Evolutionary conservation across 768 basidiomycete genomes (phyloP).

Genomic region (Leccinum subgranulosum): DNA sequence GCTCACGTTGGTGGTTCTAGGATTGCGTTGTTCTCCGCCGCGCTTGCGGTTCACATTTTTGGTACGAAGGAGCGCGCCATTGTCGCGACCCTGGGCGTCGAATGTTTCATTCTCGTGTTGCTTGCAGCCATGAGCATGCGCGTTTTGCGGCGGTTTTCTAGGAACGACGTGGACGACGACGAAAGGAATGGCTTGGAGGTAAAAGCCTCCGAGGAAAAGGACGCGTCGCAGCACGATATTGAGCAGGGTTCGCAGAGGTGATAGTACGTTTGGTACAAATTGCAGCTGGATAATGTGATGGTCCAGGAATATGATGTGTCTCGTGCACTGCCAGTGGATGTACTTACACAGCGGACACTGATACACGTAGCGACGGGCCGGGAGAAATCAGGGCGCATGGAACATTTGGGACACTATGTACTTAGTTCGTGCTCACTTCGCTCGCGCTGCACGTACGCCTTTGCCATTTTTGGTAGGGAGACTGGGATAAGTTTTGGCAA

Average conservation of each 20-base stretch:
- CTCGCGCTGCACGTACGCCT: too few species aligned
- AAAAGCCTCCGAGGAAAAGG: not conserved
- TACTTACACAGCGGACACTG: not conserved
- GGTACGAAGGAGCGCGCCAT: not conserved
- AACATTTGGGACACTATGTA: too few species aligned
- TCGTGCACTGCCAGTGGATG: not conserved
- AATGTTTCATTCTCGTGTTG: constrained; percentile 5
- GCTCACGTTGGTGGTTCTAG: not conserved
- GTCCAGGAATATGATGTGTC: not conserved
- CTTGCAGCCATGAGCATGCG: not conserved
- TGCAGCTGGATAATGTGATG: not conserved
- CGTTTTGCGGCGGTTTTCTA: constrained; percentile 3
- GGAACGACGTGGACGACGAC: not conserved
- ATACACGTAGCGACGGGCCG: not conserved
- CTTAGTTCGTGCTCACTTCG: too few species aligned
- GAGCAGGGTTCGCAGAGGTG: not conserved
- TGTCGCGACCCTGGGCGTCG: constrained; percentile 1
- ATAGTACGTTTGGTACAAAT: not conserved
- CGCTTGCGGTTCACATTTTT: constrained; percentile 10
- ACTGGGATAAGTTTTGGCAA: not conserved
- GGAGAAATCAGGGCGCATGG: too few species aligned
- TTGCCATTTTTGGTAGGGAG: too few species aligned
- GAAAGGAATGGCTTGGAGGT: not conserved
- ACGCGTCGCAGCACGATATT: not conserved
- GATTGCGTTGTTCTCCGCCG: constrained; percentile 6